These are phyloP conservation scores for Bipolaris victoriae DNA, from an alignment of 2,329 filamentous ascomycete genomes.

Conservation along the genomic window DNA sequence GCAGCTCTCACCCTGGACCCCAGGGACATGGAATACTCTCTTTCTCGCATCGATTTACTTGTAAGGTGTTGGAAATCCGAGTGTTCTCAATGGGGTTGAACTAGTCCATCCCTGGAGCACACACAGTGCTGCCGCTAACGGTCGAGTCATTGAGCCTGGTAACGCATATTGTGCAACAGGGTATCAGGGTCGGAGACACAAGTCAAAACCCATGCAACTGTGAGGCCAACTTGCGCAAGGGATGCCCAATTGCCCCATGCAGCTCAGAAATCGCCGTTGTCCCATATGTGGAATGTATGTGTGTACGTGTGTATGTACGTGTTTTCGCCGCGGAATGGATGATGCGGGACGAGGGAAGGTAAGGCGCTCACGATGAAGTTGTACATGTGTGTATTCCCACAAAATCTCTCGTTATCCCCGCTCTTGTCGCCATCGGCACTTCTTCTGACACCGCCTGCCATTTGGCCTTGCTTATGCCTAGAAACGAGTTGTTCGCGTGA, in stretches of 20 bases:
- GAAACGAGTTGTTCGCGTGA: background rate
- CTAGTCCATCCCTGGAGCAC: constrained; percentile 1
- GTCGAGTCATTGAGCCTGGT: constrained; percentile 14
- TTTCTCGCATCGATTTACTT: background rate
- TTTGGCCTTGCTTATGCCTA: background rate
- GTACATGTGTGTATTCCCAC: background rate
- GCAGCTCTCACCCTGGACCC: background rate
- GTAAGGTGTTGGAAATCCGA: background rate
- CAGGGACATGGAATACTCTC: background rate
- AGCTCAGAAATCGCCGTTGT: background rate
- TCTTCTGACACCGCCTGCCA: background rate
- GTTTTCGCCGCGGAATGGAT: too few relatives aligned
- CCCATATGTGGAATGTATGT: background rate
- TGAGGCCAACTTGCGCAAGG: background rate
- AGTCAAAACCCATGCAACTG: constrained; percentile 5
- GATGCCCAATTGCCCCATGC: background rate
- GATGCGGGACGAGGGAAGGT: background rate
- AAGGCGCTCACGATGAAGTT: background rate
- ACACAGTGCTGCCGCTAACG: constrained; percentile 2
- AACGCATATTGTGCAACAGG: constrained; percentile 11
- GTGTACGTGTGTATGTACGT: too few relatives aligned
- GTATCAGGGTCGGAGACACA: constrained; percentile 1
- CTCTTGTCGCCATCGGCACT: background rate
- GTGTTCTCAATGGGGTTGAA: background rate
- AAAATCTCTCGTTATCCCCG: background rate